phyloP scores from a whole-genome alignment of 768 basidiomycete genomes.

The Gyrodon lividus region DNA sequence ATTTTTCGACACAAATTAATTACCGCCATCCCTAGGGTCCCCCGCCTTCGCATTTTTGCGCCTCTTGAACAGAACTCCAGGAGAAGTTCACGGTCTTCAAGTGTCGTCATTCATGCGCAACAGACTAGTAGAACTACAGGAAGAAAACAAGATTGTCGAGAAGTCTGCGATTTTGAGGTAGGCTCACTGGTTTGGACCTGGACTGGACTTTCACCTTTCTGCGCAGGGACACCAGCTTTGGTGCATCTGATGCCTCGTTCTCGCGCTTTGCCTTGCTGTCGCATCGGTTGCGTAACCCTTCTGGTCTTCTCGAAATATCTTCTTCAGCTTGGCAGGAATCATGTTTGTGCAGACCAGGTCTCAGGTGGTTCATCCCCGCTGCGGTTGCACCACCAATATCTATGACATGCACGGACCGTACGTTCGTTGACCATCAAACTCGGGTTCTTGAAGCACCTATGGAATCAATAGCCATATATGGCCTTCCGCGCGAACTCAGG shows the following conservation, averaged over 20 bases:
- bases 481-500: conserved; percentile 65
- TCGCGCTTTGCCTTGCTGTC: conserved; percentile 22
- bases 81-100: conserved; percentile 64
- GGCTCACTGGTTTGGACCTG: conserved; percentile 15
- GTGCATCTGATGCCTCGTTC: conserved; percentile 16
- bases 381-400: conserved; percentile 83
- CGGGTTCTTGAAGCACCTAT: conserved; percentile 63
- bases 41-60: conserved; percentile 75
- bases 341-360: conserved; percentile 72
- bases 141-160: conserved; percentile 41
- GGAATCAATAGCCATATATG: conserved; percentile 78
- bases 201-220: conserved; percentile 8
- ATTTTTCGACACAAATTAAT: background rate
- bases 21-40: conserved; percentile 40
- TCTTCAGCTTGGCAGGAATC: conserved; percentile 65
- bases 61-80: conserved; percentile 59
- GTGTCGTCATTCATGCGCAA: conserved; percentile 58
- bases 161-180: conserved; percentile 46
- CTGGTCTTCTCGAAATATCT: conserved; percentile 62
- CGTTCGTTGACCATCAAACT: conserved; percentile 72
- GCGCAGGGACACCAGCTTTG: conserved; percentile 20
- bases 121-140: conserved; percentile 46
- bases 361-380: conserved; percentile 85
- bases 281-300: conserved; percentile 43
- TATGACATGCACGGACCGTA: conserved; percentile 69